Base-by-base conservation (phyloP, 2,329 filamentous ascomycete genomes). In the Trichophyton verrucosum region DNA sequence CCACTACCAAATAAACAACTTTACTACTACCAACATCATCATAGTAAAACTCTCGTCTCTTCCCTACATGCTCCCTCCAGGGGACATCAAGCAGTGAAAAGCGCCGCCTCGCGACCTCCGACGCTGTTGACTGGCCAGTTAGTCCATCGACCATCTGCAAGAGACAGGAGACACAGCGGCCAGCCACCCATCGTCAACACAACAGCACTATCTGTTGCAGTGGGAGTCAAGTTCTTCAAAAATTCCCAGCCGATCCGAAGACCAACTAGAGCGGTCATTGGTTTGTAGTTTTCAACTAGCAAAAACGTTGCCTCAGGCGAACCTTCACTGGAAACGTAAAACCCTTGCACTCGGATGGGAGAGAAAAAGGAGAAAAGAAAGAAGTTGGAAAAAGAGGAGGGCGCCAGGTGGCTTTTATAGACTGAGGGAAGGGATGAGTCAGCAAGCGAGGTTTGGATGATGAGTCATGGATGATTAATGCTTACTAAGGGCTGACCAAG, bases 261-360 rank as follows among this genome's bases (percentile, higher is more conserved):
- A 81, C 85, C 82, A 82, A 81, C 77, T 80, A 78, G 79, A 89
- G 86, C 80, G 80, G 86, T 88, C 86, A 86, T 24, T 53, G 68
- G 71, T 82, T 79, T 76, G 78, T 86, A 87, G 85, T 87, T 87
- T 87, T 87, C 85, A 88, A 87, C 85, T 87, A 89, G 86, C 86
- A 89, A 88, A 86, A 88, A 88, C 80, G 80, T 81, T 80, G 82
- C 81, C 85, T 89, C 86, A 82, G 86, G 88, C 83, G 82, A 85
- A 86, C 88, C 86, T 83, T 89, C 86, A 89, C 84, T 85, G 84
- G 81, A 83, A 84, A 81, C 81, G 80, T 88, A 86, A 86, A 81
- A 84, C 86, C 84, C 83, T 75, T 84, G 85, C 85, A 86, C 83
- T 80, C 73, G 78, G 81, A 84, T 83, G 76, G 69, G 71, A 74